Conservation (phyloP, 2,329 filamentous ascomycete genomes). For the Myriosclerotinia curreyana region DNA sequence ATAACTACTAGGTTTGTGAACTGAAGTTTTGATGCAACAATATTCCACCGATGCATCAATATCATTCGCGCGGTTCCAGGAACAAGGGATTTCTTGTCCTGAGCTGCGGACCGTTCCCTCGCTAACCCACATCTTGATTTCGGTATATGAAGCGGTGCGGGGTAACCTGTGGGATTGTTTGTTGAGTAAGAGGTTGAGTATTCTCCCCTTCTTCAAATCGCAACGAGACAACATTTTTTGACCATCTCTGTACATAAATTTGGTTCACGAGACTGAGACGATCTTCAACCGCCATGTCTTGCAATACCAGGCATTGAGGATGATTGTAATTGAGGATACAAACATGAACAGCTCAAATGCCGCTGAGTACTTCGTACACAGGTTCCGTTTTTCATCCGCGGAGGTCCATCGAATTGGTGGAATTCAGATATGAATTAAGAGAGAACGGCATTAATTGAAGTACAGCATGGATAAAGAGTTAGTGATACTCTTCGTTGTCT, state of each 20-base stretch:
- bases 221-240: too few relatives aligned
- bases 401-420: too few relatives aligned
- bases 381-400: too few relatives aligned
- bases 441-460: too few relatives aligned
- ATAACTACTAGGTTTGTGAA: not conserved
- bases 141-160: not conserved
- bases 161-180: not conserved
- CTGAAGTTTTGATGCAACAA: not conserved
- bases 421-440: too few relatives aligned
- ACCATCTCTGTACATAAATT: not conserved
- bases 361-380: too few relatives aligned
- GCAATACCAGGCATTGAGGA: too few relatives aligned
- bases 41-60: not conserved
- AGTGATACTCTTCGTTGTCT: too few relatives aligned
- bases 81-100: not conserved
- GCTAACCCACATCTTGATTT: not conserved
- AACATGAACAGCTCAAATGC: too few relatives aligned
- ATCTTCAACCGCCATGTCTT: too few relatives aligned
- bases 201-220: not conserved
- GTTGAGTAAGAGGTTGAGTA: not conserved
- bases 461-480: too few relatives aligned
- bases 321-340: too few relatives aligned
- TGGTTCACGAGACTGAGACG: not conserved
- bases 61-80: not conserved
- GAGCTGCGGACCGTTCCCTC: not conserved